Evolutionary conservation across 139 green algal genomes (phyloP), one percentile per base, ranked within the genome.

Genomic region (Deuterostichococcus epilithicus): DNA sequence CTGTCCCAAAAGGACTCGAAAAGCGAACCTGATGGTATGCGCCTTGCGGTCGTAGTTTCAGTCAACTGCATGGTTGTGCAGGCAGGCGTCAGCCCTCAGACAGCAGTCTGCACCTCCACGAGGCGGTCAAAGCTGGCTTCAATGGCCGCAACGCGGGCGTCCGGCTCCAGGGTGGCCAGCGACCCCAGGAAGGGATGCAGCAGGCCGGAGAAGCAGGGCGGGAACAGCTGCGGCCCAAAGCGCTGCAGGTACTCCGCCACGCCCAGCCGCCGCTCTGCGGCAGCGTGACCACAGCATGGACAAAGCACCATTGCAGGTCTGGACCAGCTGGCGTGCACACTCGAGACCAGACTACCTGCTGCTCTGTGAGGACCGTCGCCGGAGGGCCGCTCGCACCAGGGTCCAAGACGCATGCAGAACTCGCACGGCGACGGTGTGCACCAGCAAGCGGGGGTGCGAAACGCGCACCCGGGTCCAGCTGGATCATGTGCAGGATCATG

Each of bases 401-500:
- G 18, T 30, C 5, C 4, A 35, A 74, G 42, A 47, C 18, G 42
- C 67, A 68, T 32, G 6, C 32, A 72, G 28, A 37, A 73, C 47
- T 28, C 71, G 37, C n/a, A 60, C n/a, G n/a, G n/a, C n/a, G n/a
- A n/a, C n/a, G n/a, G 1, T 91, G 80, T 2, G 80, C 83, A 69
- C 97, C 90, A 23, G 87, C 73, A 73, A 93, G 88, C 44, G 92
- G 35, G 0, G 75, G 72, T 75, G 95, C 84, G 74, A 94, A 75
- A 22, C 70, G 80, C 2, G 42, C 44, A 77, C 78, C 76, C 72
- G 95, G 94, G 73, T 95, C 85, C 5, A 88, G 77, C 81, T 96
- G 90, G 26, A 95, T 90, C 95, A 99, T 99, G 85, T 97, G 88
- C 74, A 88, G 66, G 2, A 99, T 82, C 68, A 98, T 77, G 33